Evolutionary conservation across 768 basidiomycete species (phyloP).

Genomic region (Strobilomyces echinocephalus): DNA sequence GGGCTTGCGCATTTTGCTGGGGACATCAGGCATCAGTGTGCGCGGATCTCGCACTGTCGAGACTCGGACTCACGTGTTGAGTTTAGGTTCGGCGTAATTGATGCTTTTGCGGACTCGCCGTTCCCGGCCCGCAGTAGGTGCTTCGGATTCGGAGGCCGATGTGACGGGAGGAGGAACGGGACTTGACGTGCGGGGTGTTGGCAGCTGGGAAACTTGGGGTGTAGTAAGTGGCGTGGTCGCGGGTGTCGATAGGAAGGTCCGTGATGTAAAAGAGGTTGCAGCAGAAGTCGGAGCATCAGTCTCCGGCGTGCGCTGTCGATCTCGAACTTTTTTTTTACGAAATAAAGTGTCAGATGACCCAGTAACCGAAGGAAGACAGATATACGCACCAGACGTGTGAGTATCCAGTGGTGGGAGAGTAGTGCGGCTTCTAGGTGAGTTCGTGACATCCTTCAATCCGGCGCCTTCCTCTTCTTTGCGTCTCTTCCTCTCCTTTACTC

Average conservation of each 20-base stretch:
- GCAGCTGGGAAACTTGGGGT: conserved; percentile 35
- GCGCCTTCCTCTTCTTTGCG: conserved; percentile 35
- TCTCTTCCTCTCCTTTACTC: conserved; percentile 38
- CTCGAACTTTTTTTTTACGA: conserved; percentile 27
- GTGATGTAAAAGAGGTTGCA: conserved; percentile 33
- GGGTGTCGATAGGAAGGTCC: conserved; percentile 41
- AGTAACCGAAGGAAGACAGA: background rate
- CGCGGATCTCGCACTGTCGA: background rate
- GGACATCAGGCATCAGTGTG: conserved; percentile 8
- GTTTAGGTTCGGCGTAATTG: conserved; percentile 83
- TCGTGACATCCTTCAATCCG: conserved; percentile 60
- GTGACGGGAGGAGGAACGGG: conserved; percentile 36
- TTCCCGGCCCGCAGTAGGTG: conserved; percentile 36
- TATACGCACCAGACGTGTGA: conserved; percentile 32
- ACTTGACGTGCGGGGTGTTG: conserved; percentile 50
- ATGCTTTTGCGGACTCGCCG: conserved; percentile 69
- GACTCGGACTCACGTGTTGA: conserved; percentile 65
- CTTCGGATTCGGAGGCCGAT: conserved; percentile 31
- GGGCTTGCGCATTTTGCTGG: conserved; percentile 87
- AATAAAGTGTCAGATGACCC: conserved; percentile 15
- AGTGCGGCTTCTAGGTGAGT: conserved; percentile 42
- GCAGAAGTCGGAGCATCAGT: conserved; percentile 34
- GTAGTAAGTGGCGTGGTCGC: conserved; percentile 38
- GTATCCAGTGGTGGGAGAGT: conserved; percentile 36
- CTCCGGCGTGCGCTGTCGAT: conserved; percentile 35